Evolutionary conservation across 75 land plant genomes (phyloP).

Genomic region (Adiantum capillusveneris): DNA sequence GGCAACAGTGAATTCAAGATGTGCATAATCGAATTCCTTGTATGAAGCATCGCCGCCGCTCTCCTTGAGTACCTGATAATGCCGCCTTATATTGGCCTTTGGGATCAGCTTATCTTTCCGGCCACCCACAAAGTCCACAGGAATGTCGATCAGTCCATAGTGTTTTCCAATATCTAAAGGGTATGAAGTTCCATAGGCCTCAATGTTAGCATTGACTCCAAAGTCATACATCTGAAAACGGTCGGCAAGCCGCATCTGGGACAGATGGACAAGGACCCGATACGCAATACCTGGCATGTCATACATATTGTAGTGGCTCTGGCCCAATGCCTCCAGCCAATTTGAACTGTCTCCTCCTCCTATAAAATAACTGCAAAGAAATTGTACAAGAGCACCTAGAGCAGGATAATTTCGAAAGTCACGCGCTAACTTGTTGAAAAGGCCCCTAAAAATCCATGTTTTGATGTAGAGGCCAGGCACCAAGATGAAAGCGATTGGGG

Average conservation of each 20-base stretch:
- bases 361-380: conserved; percentile 55
- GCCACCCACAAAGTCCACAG: conserved; percentile 89
- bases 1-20: conserved; percentile 59
- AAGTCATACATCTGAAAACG: conserved; percentile 87
- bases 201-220: conserved; percentile 64
- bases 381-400: conserved; percentile 88
- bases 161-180: conserved; percentile 72
- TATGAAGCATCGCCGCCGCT: conserved; percentile 65
- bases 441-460: conserved; percentile 79
- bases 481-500: conserved; percentile 61
- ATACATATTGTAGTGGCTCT: conserved; percentile 94
- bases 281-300: conserved; percentile 96
- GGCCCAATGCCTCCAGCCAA: conserved; percentile 86
- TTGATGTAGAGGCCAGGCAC: conserved; percentile 89
- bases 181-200: conserved; percentile 59
- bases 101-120: conserved; percentile 68
- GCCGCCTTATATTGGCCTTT: conserved; percentile 77
- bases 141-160: conserved; percentile 81
- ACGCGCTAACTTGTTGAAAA: conserved; percentile 86
- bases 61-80: conserved; percentile 62
- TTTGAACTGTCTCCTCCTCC: conserved; percentile 98
- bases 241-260: conserved; percentile 67
- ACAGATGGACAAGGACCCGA: conserved; percentile 61
- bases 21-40: conserved; percentile 89
- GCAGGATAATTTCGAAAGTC: conserved; percentile 97